Evolutionary conservation across 306 rosid species (phyloP), one percentile per base, ranked within the genome.

Genomic region (Quercus engelmannii): DNA sequence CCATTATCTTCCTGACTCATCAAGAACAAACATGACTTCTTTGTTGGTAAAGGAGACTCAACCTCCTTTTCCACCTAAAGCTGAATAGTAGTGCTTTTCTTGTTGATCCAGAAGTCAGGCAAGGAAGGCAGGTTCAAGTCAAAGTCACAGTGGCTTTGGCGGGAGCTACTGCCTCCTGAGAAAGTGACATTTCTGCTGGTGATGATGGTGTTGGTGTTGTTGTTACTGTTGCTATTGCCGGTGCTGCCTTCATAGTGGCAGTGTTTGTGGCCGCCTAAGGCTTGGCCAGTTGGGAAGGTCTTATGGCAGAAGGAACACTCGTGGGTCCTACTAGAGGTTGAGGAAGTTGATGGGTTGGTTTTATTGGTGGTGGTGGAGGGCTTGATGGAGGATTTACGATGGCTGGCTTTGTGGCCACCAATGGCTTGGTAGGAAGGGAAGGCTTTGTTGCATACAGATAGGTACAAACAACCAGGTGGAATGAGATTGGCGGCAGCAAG

Each of bases 371-470:
- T 78, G 28, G 58, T 41, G 21, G 74, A 12, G 7, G 83, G 35
- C 26, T 83, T 84, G 0, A 83, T 84, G 0, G 82, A 54, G 0
- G 91, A 78, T 26, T 93, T 93, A 19, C 94, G 94, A 83, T 95
- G 99, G 62, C 97, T 95, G n/a, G 99, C 95, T 77, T 93, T 93
- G 87, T 95, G 99, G 0, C 99, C 99, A 3, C 98, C 99, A 14
- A 91, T 88, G 19, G 97, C 99, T 41, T 95, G 99, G 78, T 91
- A 93, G 4, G 99, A 95, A 0, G 94, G 30, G 31, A 95, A 95
- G 0, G 90, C 90, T 75, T 90, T 95, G 88, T 83, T 61, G 72
- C 98, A 91, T 3, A 89, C 90, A 13, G 87, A 41, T 41, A 8
- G 46, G 46, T 41, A 41, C 8, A 12, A 41, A 41, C 46, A 8